Evolutionary conservation across 2,329 filamentous ascomycete species (phyloP).

Genomic region (Fusarium sp.): DNA sequence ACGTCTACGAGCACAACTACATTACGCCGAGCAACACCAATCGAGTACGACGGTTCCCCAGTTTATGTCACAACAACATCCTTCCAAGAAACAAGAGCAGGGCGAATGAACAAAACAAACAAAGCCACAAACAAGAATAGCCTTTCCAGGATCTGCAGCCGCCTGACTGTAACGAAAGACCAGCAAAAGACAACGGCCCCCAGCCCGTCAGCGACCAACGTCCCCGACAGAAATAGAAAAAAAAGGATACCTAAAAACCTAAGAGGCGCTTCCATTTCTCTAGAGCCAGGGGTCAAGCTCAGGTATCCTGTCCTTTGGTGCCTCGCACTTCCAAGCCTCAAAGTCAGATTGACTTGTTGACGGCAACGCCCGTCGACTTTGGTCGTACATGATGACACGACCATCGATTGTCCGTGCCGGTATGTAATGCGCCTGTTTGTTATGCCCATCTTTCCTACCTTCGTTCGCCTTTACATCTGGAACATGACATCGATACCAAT

Average conservation of each 20-base stretch:
- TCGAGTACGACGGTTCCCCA: slow-evolving; percentile 25
- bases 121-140: slow-evolving; percentile 20
- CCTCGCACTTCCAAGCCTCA: slow-evolving; percentile 37
- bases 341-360: slow-evolving; percentile 37
- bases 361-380: slow-evolving; percentile 33
- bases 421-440: slow-evolving; percentile 55
- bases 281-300: slow-evolving; percentile 35
- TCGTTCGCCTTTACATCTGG: slow-evolving; percentile 16
- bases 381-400: slow-evolving; percentile 64
- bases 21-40: slow-evolving; percentile 12
- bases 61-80: slow-evolving; percentile 18
- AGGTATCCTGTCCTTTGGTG: slow-evolving; percentile 24
- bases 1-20: slow-evolving; percentile 19
- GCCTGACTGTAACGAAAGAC: slow-evolving; percentile 15
- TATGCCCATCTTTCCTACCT: slow-evolving; percentile 4
- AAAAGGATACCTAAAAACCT: slow-evolving; percentile 2
- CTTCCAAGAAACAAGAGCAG: slow-evolving; percentile 1
- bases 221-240: slow-evolving; percentile 16
- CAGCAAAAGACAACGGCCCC: slow-evolving; percentile 3
- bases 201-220: slow-evolving; percentile 28
- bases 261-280: slow-evolving; percentile 23
- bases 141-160: slow-evolving; percentile 27
- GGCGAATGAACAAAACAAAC: slow-evolving; percentile 22
- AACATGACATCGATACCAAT: slow-evolving; percentile 10
- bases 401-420: slow-evolving; percentile 71